Evolutionary conservation across 129 eudicot genomes (phyloP).

Genomic region (Ambrosia artemisiifolia): DNA sequence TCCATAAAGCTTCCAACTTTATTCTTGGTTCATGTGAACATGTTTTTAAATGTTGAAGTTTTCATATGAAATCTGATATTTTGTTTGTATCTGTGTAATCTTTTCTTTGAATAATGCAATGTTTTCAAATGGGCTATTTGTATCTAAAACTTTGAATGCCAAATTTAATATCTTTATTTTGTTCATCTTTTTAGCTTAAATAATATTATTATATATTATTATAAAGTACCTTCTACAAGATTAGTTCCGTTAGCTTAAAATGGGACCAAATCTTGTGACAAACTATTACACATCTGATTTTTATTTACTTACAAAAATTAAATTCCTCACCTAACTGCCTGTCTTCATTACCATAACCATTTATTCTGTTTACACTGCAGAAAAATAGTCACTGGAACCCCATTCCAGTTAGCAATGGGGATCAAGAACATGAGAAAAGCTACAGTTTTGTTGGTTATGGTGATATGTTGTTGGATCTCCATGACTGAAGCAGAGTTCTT

Average conservation of each 20-base stretch:
- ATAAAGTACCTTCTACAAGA: slow-evolving; percentile 12
- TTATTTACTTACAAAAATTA: not conserved
- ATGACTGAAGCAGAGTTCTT: slow-evolving; percentile 47
- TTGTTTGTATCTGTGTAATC: not conserved
- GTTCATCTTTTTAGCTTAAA: slow-evolving; percentile 1
- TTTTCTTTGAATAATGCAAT: slow-evolving; percentile 4
- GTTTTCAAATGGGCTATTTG: slow-evolving; percentile 14
- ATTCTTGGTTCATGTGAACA: slow-evolving; percentile 7
- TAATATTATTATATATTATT: not conserved
- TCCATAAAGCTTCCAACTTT: slow-evolving; percentile 6
- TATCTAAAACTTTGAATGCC: not conserved
- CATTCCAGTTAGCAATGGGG: slow-evolving; percentile 29
- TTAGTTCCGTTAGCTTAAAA: slow-evolving; percentile 7
- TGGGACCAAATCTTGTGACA: slow-evolving; percentile 15
- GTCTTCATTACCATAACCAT: slow-evolving; percentile 7
- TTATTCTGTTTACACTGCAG: slow-evolving; percentile 13
- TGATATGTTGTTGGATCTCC: slow-evolving; percentile 39
- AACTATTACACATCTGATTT: not conserved
- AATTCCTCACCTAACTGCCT: slow-evolving; percentile 16
- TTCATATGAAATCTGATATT: slow-evolving; percentile 11
- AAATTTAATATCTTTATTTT: not conserved
- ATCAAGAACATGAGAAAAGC: slow-evolving; percentile 29
- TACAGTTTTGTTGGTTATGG: slow-evolving; percentile 26
- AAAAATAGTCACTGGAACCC: slow-evolving; percentile 11
- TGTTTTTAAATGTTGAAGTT: not conserved